phyloP scores from a whole-genome alignment of 148 eudicot species.

The Euryodendron excelsum region DNA sequence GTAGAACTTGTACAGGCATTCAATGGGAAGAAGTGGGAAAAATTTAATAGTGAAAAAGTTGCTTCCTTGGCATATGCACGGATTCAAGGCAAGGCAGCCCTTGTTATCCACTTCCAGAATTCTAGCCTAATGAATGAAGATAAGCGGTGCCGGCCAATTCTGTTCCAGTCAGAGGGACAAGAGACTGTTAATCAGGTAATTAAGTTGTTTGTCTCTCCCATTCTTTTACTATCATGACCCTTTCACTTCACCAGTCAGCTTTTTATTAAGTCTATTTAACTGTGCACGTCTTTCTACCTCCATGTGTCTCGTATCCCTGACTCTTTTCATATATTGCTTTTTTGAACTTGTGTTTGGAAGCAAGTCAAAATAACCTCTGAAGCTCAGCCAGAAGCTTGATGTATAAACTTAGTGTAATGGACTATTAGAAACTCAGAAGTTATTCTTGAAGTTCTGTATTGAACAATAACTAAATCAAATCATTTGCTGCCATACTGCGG shows the following conservation, averaged over 20 bases:
- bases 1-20: slow-evolving; percentile 35
- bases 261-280: neutral
- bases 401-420: neutral
- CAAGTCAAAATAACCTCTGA: neutral
- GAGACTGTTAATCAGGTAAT: slow-evolving; percentile 40
- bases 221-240: neutral
- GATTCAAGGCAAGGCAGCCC: slow-evolving; percentile 56
- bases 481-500: slow-evolving; percentile 11
- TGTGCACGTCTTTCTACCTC: neutral
- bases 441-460: neutral
- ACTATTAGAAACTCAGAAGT: neutral
- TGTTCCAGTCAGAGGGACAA: slow-evolving; percentile 55
- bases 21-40: slow-evolving; percentile 62
- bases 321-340: neutral
- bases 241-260: neutral
- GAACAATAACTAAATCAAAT: neutral
- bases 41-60: slow-evolving; percentile 62
- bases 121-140: slow-evolving; percentile 66
- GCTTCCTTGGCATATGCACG: slow-evolving; percentile 60
- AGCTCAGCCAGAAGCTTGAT: slow-evolving; percentile 3
- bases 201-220: neutral
- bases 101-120: slow-evolving; percentile 55
- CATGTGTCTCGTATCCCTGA: neutral
- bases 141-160: slow-evolving; percentile 54
- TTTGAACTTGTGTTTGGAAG: neutral